Base-by-base conservation (phyloP, 805 yeast genomes). In the Candida fluviatilis region DNA sequence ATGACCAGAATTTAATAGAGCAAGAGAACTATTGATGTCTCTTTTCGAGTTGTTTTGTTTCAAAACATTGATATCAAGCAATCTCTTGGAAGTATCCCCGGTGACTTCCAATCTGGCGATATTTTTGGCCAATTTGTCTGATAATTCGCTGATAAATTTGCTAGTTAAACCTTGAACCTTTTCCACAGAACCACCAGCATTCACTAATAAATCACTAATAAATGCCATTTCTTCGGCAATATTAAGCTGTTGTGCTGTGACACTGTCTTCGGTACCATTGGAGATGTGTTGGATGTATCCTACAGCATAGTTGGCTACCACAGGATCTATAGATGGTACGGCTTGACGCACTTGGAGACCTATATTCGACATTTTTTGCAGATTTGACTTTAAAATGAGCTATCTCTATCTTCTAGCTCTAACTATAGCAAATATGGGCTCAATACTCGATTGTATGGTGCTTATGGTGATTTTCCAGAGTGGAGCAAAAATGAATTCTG, bases 281-380 rank as follows among this genome's bases (percentile, higher is more conserved):
- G 88, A 78, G 14, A 93, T 66, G 64, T 89, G 90, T 42, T 83
- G 82, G 38, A 88, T 83, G 52, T 90, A 93, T 1, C 99, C 99
- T 27, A 83, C 82, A 3, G 95, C 95, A 57, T 93, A 93, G 45
- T 89, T 93, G 1, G 82, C 74, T 14, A 93, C 95, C 8, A 89
- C 78, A 1, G 90, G 82, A 53, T 93, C 99, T 33, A 93, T 74
- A 0, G 84, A 70, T 2, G 95, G 90, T 3, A 82, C 93, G 0
- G 96, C 91, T 58, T 83, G 86, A 44, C 96, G 83, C 5, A 90
- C 80, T 55, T 84, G 88, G 33, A 65, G 50, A 11, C 69, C 67
- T 18, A 65, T 49, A 49, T 63, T 66, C 10, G 73, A 65, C 73
- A 68, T 69, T 16, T n/a, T 27, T 21, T 4, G 13, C n/a, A 13